Percentiles rank a stretch among this genome's conserved stretches.
Evolutionary conservation across 441 rosid species (phyloP).

Genomic region (Macaranga tanarius): DNA sequence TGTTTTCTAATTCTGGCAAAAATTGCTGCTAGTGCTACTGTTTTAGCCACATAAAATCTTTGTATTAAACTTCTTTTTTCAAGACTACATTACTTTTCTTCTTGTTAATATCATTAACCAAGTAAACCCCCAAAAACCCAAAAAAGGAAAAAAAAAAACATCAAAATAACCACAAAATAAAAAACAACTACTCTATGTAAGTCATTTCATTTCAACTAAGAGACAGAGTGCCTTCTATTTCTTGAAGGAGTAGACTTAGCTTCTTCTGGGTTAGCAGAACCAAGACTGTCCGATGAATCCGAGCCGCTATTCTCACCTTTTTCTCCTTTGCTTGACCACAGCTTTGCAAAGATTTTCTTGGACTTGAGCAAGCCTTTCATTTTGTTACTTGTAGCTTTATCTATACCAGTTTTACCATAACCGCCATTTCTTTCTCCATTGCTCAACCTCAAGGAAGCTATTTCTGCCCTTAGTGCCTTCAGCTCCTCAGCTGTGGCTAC

Average conservation of each 20-base stretch:
- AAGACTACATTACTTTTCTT: background rate
- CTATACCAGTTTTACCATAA: slow-evolving; percentile 29
- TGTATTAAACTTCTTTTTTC: background rate
- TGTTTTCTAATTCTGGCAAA: too few species aligned
- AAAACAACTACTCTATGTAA: background rate
- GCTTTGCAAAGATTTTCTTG: slow-evolving; percentile 57
- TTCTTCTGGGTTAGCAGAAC: slow-evolving; percentile 51
- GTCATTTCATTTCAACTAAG: slow-evolving; percentile 35
- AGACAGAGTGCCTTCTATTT: slow-evolving; percentile 66
- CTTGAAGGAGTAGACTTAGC: slow-evolving; percentile 66
- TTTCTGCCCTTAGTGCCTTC: slow-evolving; percentile 59
- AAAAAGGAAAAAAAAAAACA: background rate
- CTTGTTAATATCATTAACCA: slow-evolving; percentile 18
- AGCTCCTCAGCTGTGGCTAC: slow-evolving; percentile 69
- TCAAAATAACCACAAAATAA: slow-evolving; percentile 1
- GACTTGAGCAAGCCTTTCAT: slow-evolving; percentile 73
- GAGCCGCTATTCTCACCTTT: slow-evolving; percentile 60
- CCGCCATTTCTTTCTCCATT: slow-evolving; percentile 38
- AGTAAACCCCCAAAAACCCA: background rate
- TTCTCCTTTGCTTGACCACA: slow-evolving; percentile 53
- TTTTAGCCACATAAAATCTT: too few species aligned
- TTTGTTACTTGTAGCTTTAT: slow-evolving; percentile 46
- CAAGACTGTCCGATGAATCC: slow-evolving; percentile 68
- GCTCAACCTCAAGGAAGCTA: slow-evolving; percentile 55
- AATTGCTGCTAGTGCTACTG: too few species aligned